Evolutionary conservation across 1,284 basidiomycete species (phyloP).

Genomic region (Apiotrichum siamense): DNA sequence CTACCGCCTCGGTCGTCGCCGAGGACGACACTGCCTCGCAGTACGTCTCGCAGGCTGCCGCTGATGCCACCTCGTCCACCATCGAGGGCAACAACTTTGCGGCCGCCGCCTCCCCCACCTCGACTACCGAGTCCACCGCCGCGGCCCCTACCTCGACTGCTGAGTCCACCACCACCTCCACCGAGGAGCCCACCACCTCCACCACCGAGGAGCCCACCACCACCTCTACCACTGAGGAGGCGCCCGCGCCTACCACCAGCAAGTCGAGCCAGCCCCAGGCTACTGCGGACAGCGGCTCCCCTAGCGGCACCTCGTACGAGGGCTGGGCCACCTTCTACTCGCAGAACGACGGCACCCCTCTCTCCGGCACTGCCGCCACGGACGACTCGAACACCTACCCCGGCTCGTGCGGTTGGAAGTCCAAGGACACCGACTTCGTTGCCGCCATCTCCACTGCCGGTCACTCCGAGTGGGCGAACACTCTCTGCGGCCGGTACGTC

Average conservation of each 20-base stretch:
- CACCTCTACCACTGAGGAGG: neutral
- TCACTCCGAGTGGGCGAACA: constrained; percentile 19
- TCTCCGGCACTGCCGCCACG: too few species aligned
- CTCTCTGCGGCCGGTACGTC: constrained; percentile 31
- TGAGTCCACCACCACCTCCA: constrained; percentile 14
- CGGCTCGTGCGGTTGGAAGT: constrained; percentile 50
- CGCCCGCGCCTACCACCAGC: constrained; percentile 1
- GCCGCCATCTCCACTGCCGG: constrained; percentile 52
- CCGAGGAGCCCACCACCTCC: constrained; percentile 15
- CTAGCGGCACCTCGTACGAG: constrained; percentile 3
- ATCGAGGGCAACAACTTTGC: neutral
- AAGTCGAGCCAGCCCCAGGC: neutral
- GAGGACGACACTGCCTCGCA: constrained; percentile 13
- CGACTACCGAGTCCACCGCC: constrained; percentile 10
- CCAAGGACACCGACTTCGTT: constrained; percentile 62
- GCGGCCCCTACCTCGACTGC: constrained; percentile 1
- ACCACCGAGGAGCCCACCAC: constrained; percentile 16
- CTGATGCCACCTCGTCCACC: constrained; percentile 1
- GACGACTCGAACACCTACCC: too few species aligned
- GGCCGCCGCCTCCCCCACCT: constrained; percentile 7
- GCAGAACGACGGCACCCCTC: constrained; percentile 61
- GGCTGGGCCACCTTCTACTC: constrained; percentile 61
- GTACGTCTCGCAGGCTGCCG: constrained; percentile 13
- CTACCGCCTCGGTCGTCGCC: constrained; percentile 26
- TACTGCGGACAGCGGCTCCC: neutral